Evolutionary conservation across 2,329 filamentous ascomycete genomes (phyloP).

Genomic region (Hypoxylon sp.): DNA sequence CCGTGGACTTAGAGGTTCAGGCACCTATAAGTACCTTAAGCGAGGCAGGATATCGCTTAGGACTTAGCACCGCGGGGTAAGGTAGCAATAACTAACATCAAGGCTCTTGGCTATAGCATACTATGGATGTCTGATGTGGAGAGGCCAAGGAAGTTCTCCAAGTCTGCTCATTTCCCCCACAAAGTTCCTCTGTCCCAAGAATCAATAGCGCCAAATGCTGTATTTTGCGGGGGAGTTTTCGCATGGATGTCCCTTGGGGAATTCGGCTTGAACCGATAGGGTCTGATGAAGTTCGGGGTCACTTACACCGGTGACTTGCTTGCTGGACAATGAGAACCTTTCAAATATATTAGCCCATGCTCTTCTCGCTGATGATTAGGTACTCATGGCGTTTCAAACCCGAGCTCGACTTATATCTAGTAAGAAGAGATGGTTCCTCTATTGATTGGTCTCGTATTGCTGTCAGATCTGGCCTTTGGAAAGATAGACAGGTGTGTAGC

Average conservation of each 20-base stretch:
- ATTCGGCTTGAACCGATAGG: slow-evolving; percentile 1
- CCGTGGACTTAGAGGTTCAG: too few species aligned
- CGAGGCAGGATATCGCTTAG: too few species aligned
- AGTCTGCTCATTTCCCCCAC: neutral
- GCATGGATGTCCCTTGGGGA: neutral
- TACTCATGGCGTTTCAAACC: neutral
- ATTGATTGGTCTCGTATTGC: slow-evolving; percentile 15
- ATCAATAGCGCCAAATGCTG: neutral
- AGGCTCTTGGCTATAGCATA: neutral
- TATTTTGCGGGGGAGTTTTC: slow-evolving; percentile 13
- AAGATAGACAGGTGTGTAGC: slow-evolving; percentile 38
- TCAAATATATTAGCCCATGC: slow-evolving; percentile 4
- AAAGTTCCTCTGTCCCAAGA: neutral
- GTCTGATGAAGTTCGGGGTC: slow-evolving; percentile 18
- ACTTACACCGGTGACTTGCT: slow-evolving; percentile 25
- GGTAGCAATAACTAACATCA: too few species aligned
- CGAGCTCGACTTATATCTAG: neutral
- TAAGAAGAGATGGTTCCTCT: slow-evolving; percentile 23
- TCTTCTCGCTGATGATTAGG: neutral
- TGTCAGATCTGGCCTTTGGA: slow-evolving; percentile 24
- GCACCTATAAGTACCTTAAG: too few species aligned
- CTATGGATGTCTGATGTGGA: neutral
- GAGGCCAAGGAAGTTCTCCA: neutral
- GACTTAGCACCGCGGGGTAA: too few species aligned
- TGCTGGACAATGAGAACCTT: slow-evolving; percentile 1